Conservation (phyloP, 305 asterid genomes). For the Solanum hybrid region DNA sequence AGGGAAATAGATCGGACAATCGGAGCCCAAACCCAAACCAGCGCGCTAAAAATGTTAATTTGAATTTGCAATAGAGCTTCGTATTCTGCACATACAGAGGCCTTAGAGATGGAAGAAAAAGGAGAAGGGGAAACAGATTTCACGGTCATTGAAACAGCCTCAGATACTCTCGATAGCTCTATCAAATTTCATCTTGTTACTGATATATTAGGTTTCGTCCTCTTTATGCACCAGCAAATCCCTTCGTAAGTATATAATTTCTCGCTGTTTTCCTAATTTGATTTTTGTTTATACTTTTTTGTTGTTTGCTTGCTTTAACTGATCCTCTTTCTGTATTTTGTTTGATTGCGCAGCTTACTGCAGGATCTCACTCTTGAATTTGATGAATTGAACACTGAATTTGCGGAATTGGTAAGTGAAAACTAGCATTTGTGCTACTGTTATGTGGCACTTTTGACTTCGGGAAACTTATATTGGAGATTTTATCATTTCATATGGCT, state of each 20-base stretch:
- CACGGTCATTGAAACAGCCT: conserved; percentile 36
- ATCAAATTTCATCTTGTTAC: conserved; percentile 58
- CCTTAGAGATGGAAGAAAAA: conserved; percentile 36
- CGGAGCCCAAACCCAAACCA: background rate
- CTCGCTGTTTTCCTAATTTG: background rate
- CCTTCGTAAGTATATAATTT: conserved; percentile 52
- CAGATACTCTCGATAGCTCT: conserved; percentile 48
- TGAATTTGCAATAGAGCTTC: background rate
- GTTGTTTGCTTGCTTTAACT: background rate
- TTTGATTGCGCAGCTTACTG: conserved; percentile 37
- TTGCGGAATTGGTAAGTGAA: conserved; percentile 49
- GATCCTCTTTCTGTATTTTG: background rate
- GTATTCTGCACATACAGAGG: background rate
- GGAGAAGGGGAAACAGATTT: conserved; percentile 46
- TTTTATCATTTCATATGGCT: background rate
- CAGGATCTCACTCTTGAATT: conserved; percentile 77
- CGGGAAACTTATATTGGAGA: background rate
- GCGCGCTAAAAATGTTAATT: background rate
- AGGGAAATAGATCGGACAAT: background rate
- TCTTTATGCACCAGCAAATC: conserved; percentile 94
- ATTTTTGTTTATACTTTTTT: background rate
- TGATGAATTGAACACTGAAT: conserved; percentile 53
- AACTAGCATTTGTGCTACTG: background rate
- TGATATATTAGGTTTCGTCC: conserved; percentile 67
- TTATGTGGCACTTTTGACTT: background rate